These are phyloP conservation scores for Beauveria pseudobassiana DNA, from an alignment of 2,329 filamentous ascomycete species.

Conservation along the genomic window DNA sequence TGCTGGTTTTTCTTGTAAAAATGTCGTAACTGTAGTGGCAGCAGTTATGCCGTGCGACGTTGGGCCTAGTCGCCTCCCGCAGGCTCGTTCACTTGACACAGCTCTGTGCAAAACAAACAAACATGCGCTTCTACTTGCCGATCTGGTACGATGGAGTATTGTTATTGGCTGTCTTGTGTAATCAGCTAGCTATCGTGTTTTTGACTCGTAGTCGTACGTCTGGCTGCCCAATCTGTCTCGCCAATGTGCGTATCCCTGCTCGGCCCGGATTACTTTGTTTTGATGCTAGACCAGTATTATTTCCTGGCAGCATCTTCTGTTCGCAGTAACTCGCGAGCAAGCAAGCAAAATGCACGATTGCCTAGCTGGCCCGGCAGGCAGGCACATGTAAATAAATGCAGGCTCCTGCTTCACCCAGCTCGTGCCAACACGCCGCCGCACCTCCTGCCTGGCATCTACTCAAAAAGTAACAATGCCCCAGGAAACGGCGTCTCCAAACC, in stretches of 20 bases:
- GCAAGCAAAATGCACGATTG: neutral
- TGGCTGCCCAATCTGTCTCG: constrained; percentile 8
- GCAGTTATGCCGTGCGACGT: neutral
- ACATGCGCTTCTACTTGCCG: neutral
- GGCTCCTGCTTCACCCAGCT: neutral
- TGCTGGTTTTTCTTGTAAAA: neutral
- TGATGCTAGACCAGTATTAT: neutral
- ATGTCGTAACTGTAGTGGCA: neutral
- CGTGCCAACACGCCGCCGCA: neutral
- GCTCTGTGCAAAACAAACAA: too few species aligned
- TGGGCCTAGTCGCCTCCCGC: neutral
- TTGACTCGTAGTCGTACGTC: neutral
- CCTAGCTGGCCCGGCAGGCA: neutral
- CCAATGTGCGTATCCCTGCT: neutral
- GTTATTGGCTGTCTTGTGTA: neutral
- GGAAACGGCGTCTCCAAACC: neutral
- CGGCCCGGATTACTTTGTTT: too few species aligned
- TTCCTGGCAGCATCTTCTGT: neutral
- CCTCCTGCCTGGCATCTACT: neutral
- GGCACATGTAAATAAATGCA: constrained; percentile 3
- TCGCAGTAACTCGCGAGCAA: neutral
- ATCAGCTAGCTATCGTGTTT: neutral
- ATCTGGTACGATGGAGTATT: neutral
- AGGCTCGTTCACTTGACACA: neutral
- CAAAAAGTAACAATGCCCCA: neutral